A percentile compares a stretch with the other conserved stretches of the same genome.
Evolutionary conservation across 352 stramenopile genomes (phyloP).

Genomic region (Phytophthora capsici): DNA sequence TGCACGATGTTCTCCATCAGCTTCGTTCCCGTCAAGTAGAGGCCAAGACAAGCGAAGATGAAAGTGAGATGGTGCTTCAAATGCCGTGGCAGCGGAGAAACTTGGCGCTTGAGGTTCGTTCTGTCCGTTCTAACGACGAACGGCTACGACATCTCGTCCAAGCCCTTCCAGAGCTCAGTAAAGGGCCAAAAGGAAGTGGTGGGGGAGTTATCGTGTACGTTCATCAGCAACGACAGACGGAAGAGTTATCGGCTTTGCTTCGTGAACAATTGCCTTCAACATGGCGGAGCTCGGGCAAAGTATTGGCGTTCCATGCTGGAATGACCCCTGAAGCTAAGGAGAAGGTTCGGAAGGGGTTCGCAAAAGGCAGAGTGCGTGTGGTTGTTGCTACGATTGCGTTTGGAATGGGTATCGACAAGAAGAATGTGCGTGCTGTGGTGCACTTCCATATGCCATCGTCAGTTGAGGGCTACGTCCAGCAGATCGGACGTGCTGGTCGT

Average conservation of each 20-base stretch:
- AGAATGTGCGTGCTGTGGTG: constrained; percentile 97
- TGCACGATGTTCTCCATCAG: constrained; percentile 73
- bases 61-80: constrained; percentile 61
- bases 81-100: constrained; percentile 83
- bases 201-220: constrained; percentile 86
- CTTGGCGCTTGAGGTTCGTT: constrained; percentile 60
- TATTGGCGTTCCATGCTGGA: constrained; percentile 94
- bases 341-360: constrained; percentile 86
- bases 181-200: constrained; percentile 26
- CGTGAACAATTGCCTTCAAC: constrained; percentile 55
- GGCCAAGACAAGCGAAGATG: constrained; percentile 15
- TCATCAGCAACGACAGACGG: constrained; percentile 78
- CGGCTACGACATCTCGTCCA: constrained; percentile 46
- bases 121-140: constrained; percentile 66
- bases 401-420: constrained; percentile 99
- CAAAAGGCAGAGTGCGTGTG: constrained; percentile 86
- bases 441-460: constrained; percentile 97
- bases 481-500: constrained; percentile 95
- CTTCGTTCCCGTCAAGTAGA: constrained; percentile 39
- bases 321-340: constrained; percentile 84
- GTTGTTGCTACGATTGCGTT: constrained; percentile 98
- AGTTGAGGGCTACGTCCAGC: constrained; percentile 99
- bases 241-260: constrained; percentile 71
- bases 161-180: constrained; percentile 34
- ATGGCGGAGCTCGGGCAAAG: constrained; percentile 46